Conservation (phyloP, 73 alveolate species). For the Tetrahymena malaccensis region DNA sequence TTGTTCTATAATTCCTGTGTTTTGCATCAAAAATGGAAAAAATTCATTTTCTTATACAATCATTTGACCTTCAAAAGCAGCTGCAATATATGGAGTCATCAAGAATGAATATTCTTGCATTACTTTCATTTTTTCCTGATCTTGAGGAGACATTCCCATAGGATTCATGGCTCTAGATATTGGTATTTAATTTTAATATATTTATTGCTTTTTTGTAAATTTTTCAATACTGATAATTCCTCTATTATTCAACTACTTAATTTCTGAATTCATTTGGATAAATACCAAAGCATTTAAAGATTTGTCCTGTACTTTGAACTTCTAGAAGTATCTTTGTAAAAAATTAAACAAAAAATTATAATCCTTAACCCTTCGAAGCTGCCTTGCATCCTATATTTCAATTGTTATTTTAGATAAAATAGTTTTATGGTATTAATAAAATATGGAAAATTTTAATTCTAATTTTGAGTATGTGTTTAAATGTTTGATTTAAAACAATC, state of each 20-base stretch:
- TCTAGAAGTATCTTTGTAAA: not conserved
- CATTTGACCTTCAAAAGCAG: not conserved
- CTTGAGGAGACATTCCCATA: not conserved
- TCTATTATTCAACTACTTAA: not conserved
- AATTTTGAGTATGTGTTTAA: too few relatives aligned
- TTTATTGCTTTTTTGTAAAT: too few relatives aligned
- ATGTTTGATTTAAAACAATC: too few relatives aligned
- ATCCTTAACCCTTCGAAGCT: too few relatives aligned
- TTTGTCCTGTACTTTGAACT: not conserved
- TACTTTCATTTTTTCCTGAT: not conserved
- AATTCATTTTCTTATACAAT: not conserved
- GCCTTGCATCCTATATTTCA: too few relatives aligned
- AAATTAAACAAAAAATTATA: too few relatives aligned
- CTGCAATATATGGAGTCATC: not conserved
- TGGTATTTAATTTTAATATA: not conserved
- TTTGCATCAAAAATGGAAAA: not conserved
- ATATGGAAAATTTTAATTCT: not conserved
- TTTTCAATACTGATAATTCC: not conserved
- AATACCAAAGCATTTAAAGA: not conserved
- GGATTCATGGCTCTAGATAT: not conserved
- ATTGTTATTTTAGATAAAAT: too few relatives aligned
- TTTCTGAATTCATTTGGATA: not conserved
- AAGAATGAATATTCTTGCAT: not conserved
- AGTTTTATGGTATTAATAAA: not conserved
- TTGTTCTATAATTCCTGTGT: not conserved